Conservation (phyloP, 768 basidiomycete genomes). For the Grammothele lineata region DNA sequence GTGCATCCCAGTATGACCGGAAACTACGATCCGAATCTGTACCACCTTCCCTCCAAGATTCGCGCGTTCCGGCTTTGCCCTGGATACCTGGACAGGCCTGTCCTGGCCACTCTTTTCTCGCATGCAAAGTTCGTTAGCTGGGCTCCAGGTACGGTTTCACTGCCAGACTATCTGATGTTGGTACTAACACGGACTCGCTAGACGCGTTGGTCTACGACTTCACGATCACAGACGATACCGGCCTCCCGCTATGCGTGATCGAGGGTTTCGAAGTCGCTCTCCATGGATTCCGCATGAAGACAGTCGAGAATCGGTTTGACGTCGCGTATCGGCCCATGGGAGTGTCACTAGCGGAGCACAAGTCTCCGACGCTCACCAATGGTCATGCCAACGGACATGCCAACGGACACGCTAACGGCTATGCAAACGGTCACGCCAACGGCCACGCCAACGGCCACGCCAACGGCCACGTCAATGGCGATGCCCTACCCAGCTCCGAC, state of each 20-base stretch:
- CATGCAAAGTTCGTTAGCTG: constrained; percentile 24
- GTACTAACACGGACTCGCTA: not conserved
- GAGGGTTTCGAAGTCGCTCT: constrained; percentile 11
- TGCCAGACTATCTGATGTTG: too few species aligned
- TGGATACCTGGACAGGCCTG: constrained; percentile 13
- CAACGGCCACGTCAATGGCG: not conserved
- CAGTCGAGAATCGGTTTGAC: constrained; percentile 18
- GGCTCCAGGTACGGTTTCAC: constrained; percentile 28
- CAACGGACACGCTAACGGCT: not conserved
- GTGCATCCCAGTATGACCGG: constrained; percentile 29
- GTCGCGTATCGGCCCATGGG: constrained; percentile 14
- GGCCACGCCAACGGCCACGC: not conserved
- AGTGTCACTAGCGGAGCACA: too few species aligned
- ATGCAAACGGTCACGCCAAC: not conserved
- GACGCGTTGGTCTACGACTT: constrained; percentile 26
- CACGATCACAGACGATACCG: constrained; percentile 23
- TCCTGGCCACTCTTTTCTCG: constrained; percentile 20
- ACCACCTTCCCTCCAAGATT: constrained; percentile 30
- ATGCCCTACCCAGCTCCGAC: too few species aligned
- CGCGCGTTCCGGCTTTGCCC: constrained; percentile 10
- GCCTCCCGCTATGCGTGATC: constrained; percentile 21
- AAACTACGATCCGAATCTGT: constrained; percentile 24
- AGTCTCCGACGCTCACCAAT: too few species aligned
- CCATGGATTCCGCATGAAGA: constrained; percentile 11
- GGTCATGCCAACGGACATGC: not conserved